A percentile compares a stretch with the other conserved stretches of the same genome.
These are phyloP conservation scores for Boletellus emodensis DNA, from an alignment of 768 basidiomycete genomes.

Conservation along the genomic window DNA sequence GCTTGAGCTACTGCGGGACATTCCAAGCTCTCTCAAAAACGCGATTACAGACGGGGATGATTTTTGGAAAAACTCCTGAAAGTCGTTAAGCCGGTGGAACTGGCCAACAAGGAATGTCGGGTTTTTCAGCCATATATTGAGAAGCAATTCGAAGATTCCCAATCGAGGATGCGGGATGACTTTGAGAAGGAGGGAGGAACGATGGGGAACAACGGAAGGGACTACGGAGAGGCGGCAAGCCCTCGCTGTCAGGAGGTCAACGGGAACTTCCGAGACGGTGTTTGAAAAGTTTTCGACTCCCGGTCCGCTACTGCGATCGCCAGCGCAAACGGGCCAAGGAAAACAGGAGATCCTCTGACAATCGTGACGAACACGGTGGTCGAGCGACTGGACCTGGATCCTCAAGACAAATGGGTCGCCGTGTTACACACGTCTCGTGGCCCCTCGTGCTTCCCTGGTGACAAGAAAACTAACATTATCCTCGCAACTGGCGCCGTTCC, in stretches of 20 bases:
- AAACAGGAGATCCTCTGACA: constrained; percentile 11
- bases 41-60: background rate
- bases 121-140: constrained; percentile 4
- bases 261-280: background rate
- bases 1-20: constrained; percentile 9
- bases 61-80: background rate
- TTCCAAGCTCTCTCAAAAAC: constrained; percentile 8
- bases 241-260: constrained; percentile 14
- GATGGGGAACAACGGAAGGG: too few species aligned
- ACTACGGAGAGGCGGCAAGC: background rate
- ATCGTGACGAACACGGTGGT: constrained; percentile 11
- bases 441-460: constrained; percentile 6
- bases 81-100: background rate
- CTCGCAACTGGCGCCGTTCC: constrained; percentile 20
- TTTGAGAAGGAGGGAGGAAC: background rate
- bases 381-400: constrained; percentile 6
- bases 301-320: constrained; percentile 13
- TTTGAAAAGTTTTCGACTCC: constrained; percentile 20
- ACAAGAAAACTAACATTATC: constrained; percentile 12
- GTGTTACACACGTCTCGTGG: constrained; percentile 18
- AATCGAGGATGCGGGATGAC: background rate
- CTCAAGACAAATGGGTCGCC: background rate
- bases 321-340: constrained; percentile 9
- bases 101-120: constrained; percentile 1
- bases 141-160: background rate